Evolutionary conservation across 2,329 filamentous ascomycete species (phyloP).

Genomic region (Aotearoamyces nothofagi): DNA sequence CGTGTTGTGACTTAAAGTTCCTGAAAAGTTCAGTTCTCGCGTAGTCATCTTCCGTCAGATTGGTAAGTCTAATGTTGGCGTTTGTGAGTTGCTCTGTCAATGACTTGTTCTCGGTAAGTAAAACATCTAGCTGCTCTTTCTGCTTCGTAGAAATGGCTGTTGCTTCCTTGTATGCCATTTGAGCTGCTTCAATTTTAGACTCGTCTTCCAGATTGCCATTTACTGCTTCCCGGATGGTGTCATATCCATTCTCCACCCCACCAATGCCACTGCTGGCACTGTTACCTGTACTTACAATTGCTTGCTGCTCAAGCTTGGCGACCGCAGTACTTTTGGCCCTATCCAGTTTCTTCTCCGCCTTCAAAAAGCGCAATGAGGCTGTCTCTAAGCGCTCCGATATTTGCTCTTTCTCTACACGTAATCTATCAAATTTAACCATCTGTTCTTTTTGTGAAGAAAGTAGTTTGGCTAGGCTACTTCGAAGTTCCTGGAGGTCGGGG

Average conservation of each 20-base stretch:
- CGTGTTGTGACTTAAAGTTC: slow-evolving; percentile 74
- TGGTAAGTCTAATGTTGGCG: slow-evolving; percentile 51
- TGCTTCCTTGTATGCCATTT: slow-evolving; percentile 65
- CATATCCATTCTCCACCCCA: slow-evolving; percentile 26
- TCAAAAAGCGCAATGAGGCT: slow-evolving; percentile 81
- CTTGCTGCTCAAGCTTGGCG: slow-evolving; percentile 82
- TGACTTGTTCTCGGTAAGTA: slow-evolving; percentile 61
- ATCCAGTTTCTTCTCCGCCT: slow-evolving; percentile 90
- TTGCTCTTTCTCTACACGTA: slow-evolving; percentile 67
- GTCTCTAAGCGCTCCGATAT: slow-evolving; percentile 76
- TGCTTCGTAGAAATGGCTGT: slow-evolving; percentile 64
- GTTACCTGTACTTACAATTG: slow-evolving; percentile 48
- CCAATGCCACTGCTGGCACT: slow-evolving; percentile 22
- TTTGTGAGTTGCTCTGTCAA: slow-evolving; percentile 67
- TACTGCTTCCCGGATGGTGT: slow-evolving; percentile 29
- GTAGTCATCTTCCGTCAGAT: slow-evolving; percentile 82
- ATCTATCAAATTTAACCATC: slow-evolving; percentile 58
- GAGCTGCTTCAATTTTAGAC: slow-evolving; percentile 47
- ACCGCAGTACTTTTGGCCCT: slow-evolving; percentile 78
- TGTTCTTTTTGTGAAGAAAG: slow-evolving; percentile 74
- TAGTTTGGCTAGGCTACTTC: slow-evolving; percentile 58
- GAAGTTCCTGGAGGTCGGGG: slow-evolving; percentile 57
- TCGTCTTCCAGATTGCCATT: slow-evolving; percentile 40
- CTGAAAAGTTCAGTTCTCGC: slow-evolving; percentile 89
- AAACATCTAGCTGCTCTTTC: slow-evolving; percentile 72